Evolutionary conservation across 768 basidiomycete genomes (phyloP).

Genomic region (Rhodotorula taiwanensis): DNA sequence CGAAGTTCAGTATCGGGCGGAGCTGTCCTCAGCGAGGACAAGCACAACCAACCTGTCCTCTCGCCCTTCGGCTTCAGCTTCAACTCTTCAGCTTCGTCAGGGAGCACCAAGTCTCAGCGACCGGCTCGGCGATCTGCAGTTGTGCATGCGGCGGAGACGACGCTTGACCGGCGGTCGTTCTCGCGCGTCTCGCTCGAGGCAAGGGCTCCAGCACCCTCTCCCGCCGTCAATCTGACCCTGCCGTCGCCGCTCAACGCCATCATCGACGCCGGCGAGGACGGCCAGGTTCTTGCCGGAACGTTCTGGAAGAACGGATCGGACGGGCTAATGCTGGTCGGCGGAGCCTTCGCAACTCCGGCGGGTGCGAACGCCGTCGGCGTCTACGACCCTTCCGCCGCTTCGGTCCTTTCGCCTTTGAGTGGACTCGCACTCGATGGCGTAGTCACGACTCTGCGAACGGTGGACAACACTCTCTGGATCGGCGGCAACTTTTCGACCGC

Average conservation of each 20-base stretch:
- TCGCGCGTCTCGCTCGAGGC: constrained; percentile 19
- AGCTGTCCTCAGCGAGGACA: constrained; percentile 43
- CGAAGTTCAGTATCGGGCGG: constrained; percentile 49
- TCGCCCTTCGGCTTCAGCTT: constrained; percentile 27
- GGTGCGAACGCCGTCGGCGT: constrained; percentile 48
- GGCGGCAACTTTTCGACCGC: constrained; percentile 75
- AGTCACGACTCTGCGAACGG: constrained; percentile 68
- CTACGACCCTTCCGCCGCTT: constrained; percentile 57
- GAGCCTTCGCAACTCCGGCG: constrained; percentile 63
- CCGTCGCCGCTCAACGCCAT: constrained; percentile 18
- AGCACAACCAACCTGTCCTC: constrained; percentile 20
- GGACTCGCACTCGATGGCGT: constrained; percentile 63
- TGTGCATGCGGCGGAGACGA: neutral
- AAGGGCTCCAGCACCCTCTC: constrained; percentile 6
- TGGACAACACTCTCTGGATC: constrained; percentile 63
- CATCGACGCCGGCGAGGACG: constrained; percentile 39
- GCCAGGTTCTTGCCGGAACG: constrained; percentile 73
- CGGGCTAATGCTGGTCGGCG: constrained; percentile 72
- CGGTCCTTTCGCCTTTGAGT: constrained; percentile 56
- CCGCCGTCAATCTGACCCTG: constrained; percentile 28
- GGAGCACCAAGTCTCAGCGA: too few species aligned
- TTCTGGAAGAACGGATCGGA: constrained; percentile 82
- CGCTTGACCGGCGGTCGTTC: constrained; percentile 38
- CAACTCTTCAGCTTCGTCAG: constrained; percentile 8
- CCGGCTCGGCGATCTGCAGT: too few species aligned